phyloP scores from a whole-genome alignment of 1,284 basidiomycete genomes.

The Cutaneotrichosporon sp. region DNA sequence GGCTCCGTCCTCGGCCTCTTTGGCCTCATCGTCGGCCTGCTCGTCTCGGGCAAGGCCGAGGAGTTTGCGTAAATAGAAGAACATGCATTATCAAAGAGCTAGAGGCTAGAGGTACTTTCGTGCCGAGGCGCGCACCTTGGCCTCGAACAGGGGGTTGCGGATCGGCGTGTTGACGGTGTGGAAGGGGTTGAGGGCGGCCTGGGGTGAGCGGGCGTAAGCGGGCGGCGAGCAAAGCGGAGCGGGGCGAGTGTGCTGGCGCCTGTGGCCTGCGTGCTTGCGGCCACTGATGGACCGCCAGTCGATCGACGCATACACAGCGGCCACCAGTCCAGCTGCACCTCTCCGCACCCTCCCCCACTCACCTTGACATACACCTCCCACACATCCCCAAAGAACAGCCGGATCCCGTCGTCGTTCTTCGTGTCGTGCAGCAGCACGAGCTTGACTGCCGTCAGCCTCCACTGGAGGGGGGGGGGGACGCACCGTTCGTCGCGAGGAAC shows the following conservation, averaged over 20 bases:
- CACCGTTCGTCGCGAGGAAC: slow-evolving; percentile 89
- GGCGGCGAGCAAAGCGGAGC: neutral
- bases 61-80: slow-evolving; percentile 45
- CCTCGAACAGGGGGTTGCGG: slow-evolving; percentile 76
- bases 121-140: slow-evolving; percentile 77
- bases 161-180: slow-evolving; percentile 84
- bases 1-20: slow-evolving; percentile 89
- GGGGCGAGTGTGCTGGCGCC: no score
- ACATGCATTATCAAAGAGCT: slow-evolving; percentile 13
- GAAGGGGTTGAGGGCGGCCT: slow-evolving; percentile 90
- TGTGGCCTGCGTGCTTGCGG: no score
- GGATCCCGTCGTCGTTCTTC: slow-evolving; percentile 95
- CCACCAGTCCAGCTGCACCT: no score
- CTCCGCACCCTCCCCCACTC: slow-evolving; percentile 33
- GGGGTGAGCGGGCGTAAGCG: slow-evolving; percentile 16
- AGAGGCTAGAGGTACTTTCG: slow-evolving; percentile 69
- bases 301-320: no score
- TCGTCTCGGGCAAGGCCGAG: slow-evolving; percentile 55
- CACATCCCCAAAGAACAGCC: slow-evolving; percentile 82
- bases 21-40: slow-evolving; percentile 68
- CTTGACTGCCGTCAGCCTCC: slow-evolving; percentile 57
- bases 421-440: slow-evolving; percentile 87
- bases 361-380: slow-evolving; percentile 97
- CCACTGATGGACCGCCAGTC: no score
- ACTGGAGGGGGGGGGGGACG: no score